Evolutionary conservation across 139 green algal genomes (phyloP), one percentile per base, ranked within the genome.

Genomic region (Picochlorum sp.): DNA sequence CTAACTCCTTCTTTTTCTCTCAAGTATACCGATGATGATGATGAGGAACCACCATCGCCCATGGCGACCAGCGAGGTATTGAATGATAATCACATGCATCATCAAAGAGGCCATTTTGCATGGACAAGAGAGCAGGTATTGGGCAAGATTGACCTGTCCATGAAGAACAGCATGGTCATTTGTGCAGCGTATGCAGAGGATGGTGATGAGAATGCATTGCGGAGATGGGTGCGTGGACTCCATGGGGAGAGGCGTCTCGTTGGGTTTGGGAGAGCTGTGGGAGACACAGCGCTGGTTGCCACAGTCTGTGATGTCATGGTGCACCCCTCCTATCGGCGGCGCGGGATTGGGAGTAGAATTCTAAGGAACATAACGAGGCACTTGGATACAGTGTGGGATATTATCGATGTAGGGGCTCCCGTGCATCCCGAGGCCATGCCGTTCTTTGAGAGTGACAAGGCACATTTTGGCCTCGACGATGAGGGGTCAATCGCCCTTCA

Each of bases 261-360:
- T 8, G 71, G 68, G 9, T 78, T 78, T 77, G 71, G 57, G 16
- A 62, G 71, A 1, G 71, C 71, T 6, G 68, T 77, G 16, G 52
- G 71, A 0, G 71, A 78, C 14, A 37, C 60, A 1, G 30, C 68
- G 10, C 26, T 78, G 9, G 68, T 78, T 16, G 66, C 71, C 37
- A 78, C 71, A 1, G 14, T 78, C 24, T 52, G 66, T 34, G 71
- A 78, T 18, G 37, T 78, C 44, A 57, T 57, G 16, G 71, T 78
- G 18, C 38, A 70, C 49, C 71, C 68, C 21, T 61, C 65, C 45
- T 45, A 69, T 21, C 45, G 62, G 41, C 23, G 68, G 10, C 18
- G 38, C 37, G 71, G 71, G 11, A 34, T 78, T 16, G 71, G 71
- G 15, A 30, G 51, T 11, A 45, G 52, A 16, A 45, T 77, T 30